phyloP scores from a whole-genome alignment of 2,329 filamentous ascomycete genomes.

The Pseudopithomyces maydicus region DNA sequence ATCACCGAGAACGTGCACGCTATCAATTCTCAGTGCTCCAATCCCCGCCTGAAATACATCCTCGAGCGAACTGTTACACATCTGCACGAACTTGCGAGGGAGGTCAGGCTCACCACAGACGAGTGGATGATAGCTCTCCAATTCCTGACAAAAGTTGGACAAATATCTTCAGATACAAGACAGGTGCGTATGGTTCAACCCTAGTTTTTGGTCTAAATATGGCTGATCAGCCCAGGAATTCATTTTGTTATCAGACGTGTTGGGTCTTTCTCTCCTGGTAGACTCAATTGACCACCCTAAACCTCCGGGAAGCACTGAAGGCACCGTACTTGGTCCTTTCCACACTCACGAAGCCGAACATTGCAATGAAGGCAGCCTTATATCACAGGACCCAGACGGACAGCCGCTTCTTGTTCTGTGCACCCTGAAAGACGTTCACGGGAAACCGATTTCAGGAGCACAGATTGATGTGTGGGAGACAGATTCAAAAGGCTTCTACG shows the following conservation, averaged over 20 bases:
- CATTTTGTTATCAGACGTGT: constrained; percentile 69
- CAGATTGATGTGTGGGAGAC: constrained; percentile 87
- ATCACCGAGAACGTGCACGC: constrained; percentile 76
- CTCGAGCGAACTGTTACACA: constrained; percentile 76
- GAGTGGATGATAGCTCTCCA: constrained; percentile 79
- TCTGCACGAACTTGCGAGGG: constrained; percentile 80
- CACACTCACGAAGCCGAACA: constrained; percentile 76
- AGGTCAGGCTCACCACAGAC: constrained; percentile 74
- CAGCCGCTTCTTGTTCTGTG: constrained; percentile 74
- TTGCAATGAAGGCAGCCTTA: constrained; percentile 61
- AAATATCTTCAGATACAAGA: constrained; percentile 74
- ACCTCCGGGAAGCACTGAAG: constrained; percentile 70
- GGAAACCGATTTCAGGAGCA: constrained; percentile 66
- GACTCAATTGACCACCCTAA: constrained; percentile 85
- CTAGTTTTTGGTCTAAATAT: no score
- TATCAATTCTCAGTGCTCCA: constrained; percentile 73
- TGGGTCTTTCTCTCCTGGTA: constrained; percentile 78
- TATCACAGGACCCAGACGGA: constrained; percentile 72
- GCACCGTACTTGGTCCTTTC: constrained; percentile 81
- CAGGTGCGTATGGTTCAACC: no score
- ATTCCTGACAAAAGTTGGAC: constrained; percentile 73
- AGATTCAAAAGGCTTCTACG: constrained; percentile 78
- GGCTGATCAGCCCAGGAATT: no score
- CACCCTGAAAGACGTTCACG: constrained; percentile 67
- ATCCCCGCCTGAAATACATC: constrained; percentile 72